Base-by-base conservation (phyloP, 2,329 filamentous ascomycete genomes). In the Trichoderma atrobrunneum region DNA sequence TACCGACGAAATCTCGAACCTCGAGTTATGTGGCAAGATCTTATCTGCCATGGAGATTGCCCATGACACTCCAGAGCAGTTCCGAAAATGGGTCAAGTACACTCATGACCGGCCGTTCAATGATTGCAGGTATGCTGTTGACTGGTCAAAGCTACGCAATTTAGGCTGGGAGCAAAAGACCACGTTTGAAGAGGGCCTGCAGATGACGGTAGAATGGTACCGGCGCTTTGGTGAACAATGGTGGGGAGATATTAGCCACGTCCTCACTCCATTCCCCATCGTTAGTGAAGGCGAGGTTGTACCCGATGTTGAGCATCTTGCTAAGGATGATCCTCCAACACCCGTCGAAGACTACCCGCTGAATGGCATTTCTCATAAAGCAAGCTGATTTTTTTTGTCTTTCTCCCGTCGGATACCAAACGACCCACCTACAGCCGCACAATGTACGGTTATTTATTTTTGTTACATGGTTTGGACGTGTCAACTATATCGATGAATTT, bases 51-150 rank as follows among this genome's bases (percentile, higher is more conserved):
- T 94, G 78, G 85, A 85, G 24, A 86, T 92, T 72, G 81, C 84
- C 7, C 82, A 87, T 72, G 81, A 84, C 21, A 83, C 82, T 5
- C 80, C 83, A 34, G 85, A 87, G 72, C 85, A 90, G 68, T 85
- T 91, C 70, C 84, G 86, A 72, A 86, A 86, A 76, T 92, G 90
- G 87, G 88, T 95, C 76, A 89, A 92, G 80, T 91, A 93, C 81
- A 93, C 92, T 2, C 87, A 90, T 74, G 93, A 96, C 81, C 87
- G 93, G 24, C 93, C 92, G 0, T 95, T 92, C 83, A 93, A 93
- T 80, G 92, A 94, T 80, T 87, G 89, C 77, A 85, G 91, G 48
- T 94, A 93, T 77, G 90, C 90, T 12, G 89, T 93, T 3, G 90
- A 93, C 78, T 91, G 88, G 39, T 88, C 86, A 68, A 93, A 93